Evolutionary conservation across 2,329 filamentous ascomycete genomes (phyloP), one percentile per base, ranked within the genome.

Genomic region (Fusarium nanum): DNA sequence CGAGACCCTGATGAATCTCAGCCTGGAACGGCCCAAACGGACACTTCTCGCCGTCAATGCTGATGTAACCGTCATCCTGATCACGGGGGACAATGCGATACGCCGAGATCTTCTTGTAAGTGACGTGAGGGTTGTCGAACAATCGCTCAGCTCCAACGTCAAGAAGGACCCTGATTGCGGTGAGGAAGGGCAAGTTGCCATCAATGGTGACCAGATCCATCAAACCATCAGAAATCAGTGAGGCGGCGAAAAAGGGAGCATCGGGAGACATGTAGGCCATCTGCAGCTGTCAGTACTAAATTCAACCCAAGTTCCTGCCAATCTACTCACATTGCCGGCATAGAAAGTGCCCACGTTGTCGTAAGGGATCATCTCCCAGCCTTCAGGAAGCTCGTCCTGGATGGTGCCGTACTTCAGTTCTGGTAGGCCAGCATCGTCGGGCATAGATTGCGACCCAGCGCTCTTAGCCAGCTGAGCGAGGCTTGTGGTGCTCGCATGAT

Each of bases 211-310:
- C 86, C 13, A 98, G 84, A 78, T 99, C 96, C 82, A 97, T 89
- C 67, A 91, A 86, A 13, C 95, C 96, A 76, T 99, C 96, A 46
- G 89, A 89, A 16, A 94, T 92, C 11, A 95, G 86, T 0, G 95
- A 88, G 2, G 93, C 91, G 27, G 93, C 85, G 85, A 97, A 99
- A 83, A 98, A 97, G 76, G 94, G 93, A 62, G 91, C 87, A 70
- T 95, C 91, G 14, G 93, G 87, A 0, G 94, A 91, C 93, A 99
- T 95, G 80, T 92, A 97, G 25, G 92, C 89, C 91, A 98, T 97
- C 89, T 91, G 56, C 8, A 48, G 10, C 8, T 32, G 41, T 75
- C 27, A 74, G 77, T 48, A 40, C 13, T 25, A 8, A 20, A 22
- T 34, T 16, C n/a, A 14, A 12, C 11, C 8, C 6, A 18, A 27